A percentile compares a stretch with the other conserved stretches of the same genome.
Evolutionary conservation across 257 asterid genomes (phyloP).

Genomic region (Nicotiana benthamiana): DNA sequence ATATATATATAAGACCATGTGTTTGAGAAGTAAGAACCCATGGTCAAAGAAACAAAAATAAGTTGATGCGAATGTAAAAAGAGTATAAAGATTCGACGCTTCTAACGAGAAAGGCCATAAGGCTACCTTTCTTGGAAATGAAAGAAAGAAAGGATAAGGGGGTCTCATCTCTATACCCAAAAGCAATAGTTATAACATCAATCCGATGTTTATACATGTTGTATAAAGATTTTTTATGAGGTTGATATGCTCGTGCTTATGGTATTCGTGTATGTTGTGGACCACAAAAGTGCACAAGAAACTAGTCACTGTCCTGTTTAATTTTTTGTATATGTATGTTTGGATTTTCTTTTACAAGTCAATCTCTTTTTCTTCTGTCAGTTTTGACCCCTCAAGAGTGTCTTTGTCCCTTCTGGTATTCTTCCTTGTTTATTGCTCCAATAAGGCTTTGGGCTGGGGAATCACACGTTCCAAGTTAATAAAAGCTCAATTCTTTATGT

Average conservation of each 20-base stretch:
- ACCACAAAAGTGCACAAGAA: conserved; percentile 8
- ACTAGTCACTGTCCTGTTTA: neutral
- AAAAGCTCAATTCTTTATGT: neutral
- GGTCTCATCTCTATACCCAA: neutral
- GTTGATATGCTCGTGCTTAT: neutral
- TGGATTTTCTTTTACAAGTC: conserved; percentile 5
- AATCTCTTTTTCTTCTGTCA: conserved; percentile 6
- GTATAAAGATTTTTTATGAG: neutral
- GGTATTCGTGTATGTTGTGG: conserved; percentile 5
- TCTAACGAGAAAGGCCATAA: conserved; percentile 16
- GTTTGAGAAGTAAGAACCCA: neutral
- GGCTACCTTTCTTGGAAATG: conserved; percentile 33
- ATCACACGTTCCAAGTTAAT: neutral
- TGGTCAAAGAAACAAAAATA: neutral
- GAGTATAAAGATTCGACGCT: conserved; percentile 20
- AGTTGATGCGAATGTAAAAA: neutral
- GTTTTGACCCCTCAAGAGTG: neutral
- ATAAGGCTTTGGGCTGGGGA: neutral
- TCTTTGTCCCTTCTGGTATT: neutral
- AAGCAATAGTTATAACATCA: neutral
- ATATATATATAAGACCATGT: neutral
- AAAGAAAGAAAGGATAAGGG: conserved; percentile 16
- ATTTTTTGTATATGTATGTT: neutral
- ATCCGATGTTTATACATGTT: neutral
- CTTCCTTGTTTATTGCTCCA: neutral